Conservation (phyloP, 805 yeast species). For the Wickerhamomyces ciferrii region DNA sequence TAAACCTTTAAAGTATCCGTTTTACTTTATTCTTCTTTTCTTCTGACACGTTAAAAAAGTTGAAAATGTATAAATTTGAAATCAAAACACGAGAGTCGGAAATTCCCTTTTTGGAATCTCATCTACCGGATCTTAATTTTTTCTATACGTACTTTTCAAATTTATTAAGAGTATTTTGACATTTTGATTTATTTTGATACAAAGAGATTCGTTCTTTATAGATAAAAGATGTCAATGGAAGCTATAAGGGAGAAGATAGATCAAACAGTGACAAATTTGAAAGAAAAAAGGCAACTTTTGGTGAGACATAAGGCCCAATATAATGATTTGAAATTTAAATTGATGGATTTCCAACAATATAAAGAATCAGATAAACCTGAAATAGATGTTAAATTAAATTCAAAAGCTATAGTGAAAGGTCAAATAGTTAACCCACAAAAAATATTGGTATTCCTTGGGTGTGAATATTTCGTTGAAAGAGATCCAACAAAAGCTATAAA, state of each 20-base stretch:
- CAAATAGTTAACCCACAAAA: slow-evolving; percentile 15
- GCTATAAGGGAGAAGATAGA: slow-evolving; percentile 6
- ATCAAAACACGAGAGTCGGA: neutral
- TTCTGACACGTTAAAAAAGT: neutral
- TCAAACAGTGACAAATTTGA: slow-evolving; percentile 4
- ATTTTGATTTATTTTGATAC: no score
- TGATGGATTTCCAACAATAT: slow-evolving; percentile 12
- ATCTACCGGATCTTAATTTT: neutral
- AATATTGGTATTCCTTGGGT: slow-evolving; percentile 30
- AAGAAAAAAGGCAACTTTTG: slow-evolving; percentile 5
- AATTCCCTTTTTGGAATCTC: neutral
- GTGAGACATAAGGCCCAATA: slow-evolving; percentile 15
- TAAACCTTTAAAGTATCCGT: neutral
- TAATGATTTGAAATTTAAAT: slow-evolving; percentile 14
- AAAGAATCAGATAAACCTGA: slow-evolving; percentile 7
- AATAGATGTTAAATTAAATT: slow-evolving; percentile 12
- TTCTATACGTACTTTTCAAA: neutral
- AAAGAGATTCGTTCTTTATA: no score
- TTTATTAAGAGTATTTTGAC: neutral
- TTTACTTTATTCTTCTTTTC: neutral
- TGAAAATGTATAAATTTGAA: neutral
- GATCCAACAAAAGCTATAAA: slow-evolving; percentile 23
- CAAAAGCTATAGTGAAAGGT: slow-evolving; percentile 15
- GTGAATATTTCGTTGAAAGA: slow-evolving; percentile 35
- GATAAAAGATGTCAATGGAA: neutral